Conservation (phyloP, 2,329 filamentous ascomycete genomes). For the Colletotrichum eremochloae region DNA sequence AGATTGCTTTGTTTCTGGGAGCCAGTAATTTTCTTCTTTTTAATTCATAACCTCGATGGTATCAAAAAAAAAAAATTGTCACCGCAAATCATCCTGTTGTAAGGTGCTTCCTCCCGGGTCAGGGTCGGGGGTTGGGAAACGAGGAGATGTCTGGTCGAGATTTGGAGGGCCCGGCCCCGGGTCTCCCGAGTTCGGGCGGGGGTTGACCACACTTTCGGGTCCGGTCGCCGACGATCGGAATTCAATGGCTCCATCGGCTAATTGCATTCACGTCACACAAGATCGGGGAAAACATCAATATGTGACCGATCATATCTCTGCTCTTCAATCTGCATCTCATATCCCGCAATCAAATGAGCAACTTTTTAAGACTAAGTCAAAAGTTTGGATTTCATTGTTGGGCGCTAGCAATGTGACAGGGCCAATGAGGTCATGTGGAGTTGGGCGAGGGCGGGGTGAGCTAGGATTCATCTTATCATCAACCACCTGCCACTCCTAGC, state of each 20-base stretch:
- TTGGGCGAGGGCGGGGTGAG: not conserved
- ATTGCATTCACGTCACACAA: not conserved
- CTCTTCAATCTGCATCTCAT: not conserved
- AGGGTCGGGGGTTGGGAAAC: no score
- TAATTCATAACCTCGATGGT: no score
- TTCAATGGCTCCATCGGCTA: not conserved
- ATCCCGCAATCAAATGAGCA: not conserved
- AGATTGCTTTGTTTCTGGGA: no score
- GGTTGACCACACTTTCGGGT: conserved; percentile 8
- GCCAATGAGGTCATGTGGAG: conserved; percentile 11
- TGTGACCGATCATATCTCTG: not conserved
- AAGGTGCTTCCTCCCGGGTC: no score
- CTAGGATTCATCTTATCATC: not conserved
- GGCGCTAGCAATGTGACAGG: not conserved
- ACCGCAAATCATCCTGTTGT: no score
- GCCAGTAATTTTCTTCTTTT: no score
- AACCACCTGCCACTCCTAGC: not conserved
- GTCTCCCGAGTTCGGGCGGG: not conserved
- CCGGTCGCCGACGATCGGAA: not conserved
- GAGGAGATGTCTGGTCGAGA: not conserved
- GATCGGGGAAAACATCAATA: no score
- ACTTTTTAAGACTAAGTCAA: not conserved
- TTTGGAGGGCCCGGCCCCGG: not conserved
- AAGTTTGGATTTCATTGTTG: not conserved
- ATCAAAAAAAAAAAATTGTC: no score